These are phyloP conservation scores for Bothriochloa decipiens DNA, from an alignment of 176 grass and related monocot species.

Conservation along the genomic window DNA sequence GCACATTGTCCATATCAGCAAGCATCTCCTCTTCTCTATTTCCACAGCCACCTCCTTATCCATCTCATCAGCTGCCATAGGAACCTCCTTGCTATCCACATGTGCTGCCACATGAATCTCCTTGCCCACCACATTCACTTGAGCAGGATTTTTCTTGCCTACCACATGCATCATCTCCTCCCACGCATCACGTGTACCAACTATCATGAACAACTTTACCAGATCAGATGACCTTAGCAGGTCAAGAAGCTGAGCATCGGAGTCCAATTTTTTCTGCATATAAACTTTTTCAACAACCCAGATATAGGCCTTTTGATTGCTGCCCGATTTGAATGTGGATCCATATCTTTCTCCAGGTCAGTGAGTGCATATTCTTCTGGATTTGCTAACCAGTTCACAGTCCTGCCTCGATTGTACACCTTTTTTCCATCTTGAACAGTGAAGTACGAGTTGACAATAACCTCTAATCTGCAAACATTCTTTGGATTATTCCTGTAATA, in stretches of 20 bases:
- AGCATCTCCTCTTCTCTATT: too few relatives aligned
- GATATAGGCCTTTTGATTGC: not conserved
- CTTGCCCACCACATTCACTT: too few relatives aligned
- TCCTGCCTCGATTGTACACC: not conserved
- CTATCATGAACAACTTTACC: not conserved
- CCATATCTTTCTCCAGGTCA: not conserved
- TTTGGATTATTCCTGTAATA: too few relatives aligned
- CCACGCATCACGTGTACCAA: not conserved
- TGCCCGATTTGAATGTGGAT: not conserved
- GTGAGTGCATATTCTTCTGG: not conserved
- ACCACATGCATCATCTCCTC: too few relatives aligned
- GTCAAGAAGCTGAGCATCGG: not conserved
- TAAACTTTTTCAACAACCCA: not conserved
- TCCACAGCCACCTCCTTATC: too few relatives aligned
- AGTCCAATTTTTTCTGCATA: not conserved
- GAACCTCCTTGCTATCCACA: too few relatives aligned
- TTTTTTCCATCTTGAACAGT: not conserved
- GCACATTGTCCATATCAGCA: too few relatives aligned
- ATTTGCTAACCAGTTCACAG: not conserved
- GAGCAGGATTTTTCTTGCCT: too few relatives aligned
- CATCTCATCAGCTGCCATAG: too few relatives aligned
- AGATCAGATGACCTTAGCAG: not conserved
- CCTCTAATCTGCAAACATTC: too few relatives aligned
- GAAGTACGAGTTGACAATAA: too few relatives aligned
- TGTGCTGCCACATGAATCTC: too few relatives aligned